Base-by-base conservation (phyloP, 768 basidiomycete genomes). In the Astraeus odoratus region DNA sequence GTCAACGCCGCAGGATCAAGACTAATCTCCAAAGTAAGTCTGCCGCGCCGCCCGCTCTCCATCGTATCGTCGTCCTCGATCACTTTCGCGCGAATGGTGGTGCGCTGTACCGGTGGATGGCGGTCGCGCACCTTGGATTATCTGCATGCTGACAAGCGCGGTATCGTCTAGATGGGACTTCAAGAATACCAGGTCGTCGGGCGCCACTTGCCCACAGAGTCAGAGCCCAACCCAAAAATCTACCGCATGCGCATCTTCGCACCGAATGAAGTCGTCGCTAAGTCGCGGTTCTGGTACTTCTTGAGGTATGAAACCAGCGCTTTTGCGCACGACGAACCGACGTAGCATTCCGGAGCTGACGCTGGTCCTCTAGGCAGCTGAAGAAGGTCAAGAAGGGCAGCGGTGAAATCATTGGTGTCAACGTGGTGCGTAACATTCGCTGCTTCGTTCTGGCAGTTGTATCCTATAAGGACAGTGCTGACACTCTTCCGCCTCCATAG, bases 231-330 rank as follows among this genome's bases (percentile, higher is more conserved):
- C 50, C 96, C 96, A 50, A 97, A 98, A 81, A 94, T 98, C 70
- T 97, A 89, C 78, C 87, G 95, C 59, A 97, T 97, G 95, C 86
- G 95, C 69, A 96, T 98, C 63, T 99, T 98, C 65, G 93, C 96
- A 54, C 91, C 92, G 54, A 97, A 97, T 67, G 91, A 96, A 52
- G 93, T 97, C 55, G 92, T 99, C 60, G 95, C 96, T 59, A 98
- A 99, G 76, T 95, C 91, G 41, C 84, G 95, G 49, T 99, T 96
- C 86, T 98, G 96, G 95, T 97, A 97, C 75, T 99, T 95, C 82
- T 76, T 99, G 49, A 83, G 86, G 86, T 86, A 52, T 57, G 81
- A 57, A 12, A 4, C 22, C 5, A 4, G 24, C 10, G 20, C 34
- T 10, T 1, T 15, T 31, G 19, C 3, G 9, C 16, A n/a, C 6